These are phyloP conservation scores for Mucor circinelloides DNA, from an alignment of 371 early-diverging fungal genomes.

Conservation along the genomic window DNA sequence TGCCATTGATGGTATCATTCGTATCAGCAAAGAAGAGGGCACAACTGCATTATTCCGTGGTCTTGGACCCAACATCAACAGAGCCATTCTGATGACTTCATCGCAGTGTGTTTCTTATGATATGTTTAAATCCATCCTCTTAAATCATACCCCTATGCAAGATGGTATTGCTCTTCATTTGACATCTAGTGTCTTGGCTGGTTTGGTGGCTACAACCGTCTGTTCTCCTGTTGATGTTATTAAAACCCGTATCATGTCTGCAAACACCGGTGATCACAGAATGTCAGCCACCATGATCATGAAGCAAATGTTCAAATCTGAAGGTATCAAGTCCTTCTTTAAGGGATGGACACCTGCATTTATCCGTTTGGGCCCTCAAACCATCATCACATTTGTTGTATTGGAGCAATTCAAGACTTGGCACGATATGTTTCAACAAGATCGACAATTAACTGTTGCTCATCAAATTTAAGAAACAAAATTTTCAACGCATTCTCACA, in stretches of 20 bases:
- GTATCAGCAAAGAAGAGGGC: slow-evolving; percentile 74
- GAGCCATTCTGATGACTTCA: slow-evolving; percentile 81
- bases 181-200: slow-evolving; percentile 75
- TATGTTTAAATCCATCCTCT: slow-evolving; percentile 64
- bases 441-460: slow-evolving; percentile 2
- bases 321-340: slow-evolving; percentile 67
- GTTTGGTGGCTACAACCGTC: slow-evolving; percentile 87
- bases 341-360: slow-evolving; percentile 79
- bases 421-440: slow-evolving; percentile 28
- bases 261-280: slow-evolving; percentile 29
- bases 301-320: slow-evolving; percentile 56
- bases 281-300: slow-evolving; percentile 51
- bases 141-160: slow-evolving; percentile 57
- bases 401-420: slow-evolving; percentile 61
- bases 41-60: slow-evolving; percentile 67
- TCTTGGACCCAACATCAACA: slow-evolving; percentile 71
- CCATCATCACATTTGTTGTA: slow-evolving; percentile 69
- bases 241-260: slow-evolving; percentile 90
- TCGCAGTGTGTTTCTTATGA: slow-evolving; percentile 80
- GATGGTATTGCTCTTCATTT: slow-evolving; percentile 78
- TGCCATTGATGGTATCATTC: slow-evolving; percentile 74
- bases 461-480: neutral
- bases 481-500: neutral
- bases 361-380: slow-evolving; percentile 69
- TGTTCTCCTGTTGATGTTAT: slow-evolving; percentile 89